Base-by-base conservation (phyloP, 305 asterid genomes). In the Fraxinus velutina region DNA sequence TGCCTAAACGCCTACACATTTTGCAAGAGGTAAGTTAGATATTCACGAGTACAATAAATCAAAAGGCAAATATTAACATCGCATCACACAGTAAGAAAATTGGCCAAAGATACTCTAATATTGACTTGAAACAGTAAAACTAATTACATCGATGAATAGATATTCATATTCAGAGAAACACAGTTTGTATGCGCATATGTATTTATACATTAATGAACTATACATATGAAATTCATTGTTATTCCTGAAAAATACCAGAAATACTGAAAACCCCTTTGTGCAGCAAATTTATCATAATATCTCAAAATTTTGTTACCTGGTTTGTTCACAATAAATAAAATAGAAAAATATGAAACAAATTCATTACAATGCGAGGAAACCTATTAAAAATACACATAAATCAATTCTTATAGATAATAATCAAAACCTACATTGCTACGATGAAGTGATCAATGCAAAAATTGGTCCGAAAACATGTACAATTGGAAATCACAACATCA, bases 1-100 rank as follows among this genome's bases (percentile, higher is more conserved):
- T 79, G 83, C 77, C 75, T 1, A 79, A 86, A 82, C 78, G 83
- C 86, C 80, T 88, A 76, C 88, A 88, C 84, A 83, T 78, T 80
- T 64, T 3, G 27, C 60, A 79, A 76, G 73, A 44, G 15, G 62
- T 15, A 15, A 78, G 62, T 78, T 27, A 62, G 22, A 78, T 37
- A 17, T 30, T 29, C 39, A 13, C 5, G 21, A 15, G 44, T 30
- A 30, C 37, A 1, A 70, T 70, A 29, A 70, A 70, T 29, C 42
- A 30, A 70, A 30, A 29, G 75, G 24, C 24, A 15, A 8, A n/a
- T n/a, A 13, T 70, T 30, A 29, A 70, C 39, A 30, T 29, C 9
- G 2, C 21, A 70, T 32, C 6, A 34, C 17, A 29, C 75, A 2
- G 17, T 15, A 13, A 70, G 75, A 70, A 70, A 70, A 10, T 30